phyloP scores from a whole-genome alignment of 2,329 filamentous ascomycete genomes.

The Xylariomycetidae sp. region DNA sequence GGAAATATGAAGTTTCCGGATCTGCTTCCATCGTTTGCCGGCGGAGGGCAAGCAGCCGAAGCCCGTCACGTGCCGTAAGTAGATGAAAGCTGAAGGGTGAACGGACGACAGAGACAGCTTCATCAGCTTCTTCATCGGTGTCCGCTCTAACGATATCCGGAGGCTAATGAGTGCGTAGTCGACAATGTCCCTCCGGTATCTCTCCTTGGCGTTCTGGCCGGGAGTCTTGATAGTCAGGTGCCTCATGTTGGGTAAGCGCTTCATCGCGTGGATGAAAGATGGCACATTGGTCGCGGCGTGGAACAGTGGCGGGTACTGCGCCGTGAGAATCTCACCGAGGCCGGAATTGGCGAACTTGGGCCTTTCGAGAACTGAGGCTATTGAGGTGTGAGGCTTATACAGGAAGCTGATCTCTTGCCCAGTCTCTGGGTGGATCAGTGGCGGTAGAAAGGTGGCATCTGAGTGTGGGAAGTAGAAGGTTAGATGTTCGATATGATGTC shows the following conservation, averaged over 20 bases:
- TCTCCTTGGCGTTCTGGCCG: slow-evolving; percentile 62
- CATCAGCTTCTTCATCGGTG: slow-evolving; percentile 59
- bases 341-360: slow-evolving; percentile 78
- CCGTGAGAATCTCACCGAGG: slow-evolving; percentile 74
- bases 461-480: slow-evolving; percentile 75
- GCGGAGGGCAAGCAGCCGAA: slow-evolving; percentile 72
- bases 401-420: slow-evolving; percentile 76
- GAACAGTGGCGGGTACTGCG: slow-evolving; percentile 85
- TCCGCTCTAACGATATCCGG: slow-evolving; percentile 75
- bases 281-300: slow-evolving; percentile 85
- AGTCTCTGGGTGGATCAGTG: slow-evolving; percentile 72
- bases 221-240: slow-evolving; percentile 76
- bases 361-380: slow-evolving; percentile 54
- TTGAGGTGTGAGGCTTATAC: slow-evolving; percentile 72
- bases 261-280: slow-evolving; percentile 74
- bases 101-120: slow-evolving; percentile 70
- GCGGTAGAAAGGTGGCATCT: slow-evolving; percentile 74
- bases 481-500: slow-evolving; percentile 72
- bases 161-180: slow-evolving; percentile 88
- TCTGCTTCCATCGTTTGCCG: slow-evolving; percentile 70
- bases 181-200: slow-evolving; percentile 71
- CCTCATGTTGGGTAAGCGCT: slow-evolving; percentile 61
- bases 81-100: slow-evolving; percentile 71
- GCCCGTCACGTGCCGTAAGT: slow-evolving; percentile 69
- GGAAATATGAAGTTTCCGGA: slow-evolving; percentile 66